A percentile compares a stretch with the other conserved stretches of the same genome.
phyloP scores from a whole-genome alignment of 176 grass and related monocot species.

The Triticum monococcum region DNA sequence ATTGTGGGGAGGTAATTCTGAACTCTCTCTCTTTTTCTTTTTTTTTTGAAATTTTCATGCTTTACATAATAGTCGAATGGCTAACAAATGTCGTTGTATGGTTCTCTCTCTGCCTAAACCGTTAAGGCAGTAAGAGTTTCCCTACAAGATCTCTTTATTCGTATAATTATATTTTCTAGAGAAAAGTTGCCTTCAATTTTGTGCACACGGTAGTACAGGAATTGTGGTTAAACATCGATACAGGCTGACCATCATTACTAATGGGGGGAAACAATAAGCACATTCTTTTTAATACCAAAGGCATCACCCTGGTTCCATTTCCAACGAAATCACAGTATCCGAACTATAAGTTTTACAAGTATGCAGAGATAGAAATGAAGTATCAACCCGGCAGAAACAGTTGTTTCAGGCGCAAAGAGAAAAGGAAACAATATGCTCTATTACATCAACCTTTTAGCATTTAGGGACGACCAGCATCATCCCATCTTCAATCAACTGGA shows the following conservation, averaged over 20 bases:
- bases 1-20: constrained; percentile 80
- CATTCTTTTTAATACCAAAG: background rate
- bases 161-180: background rate
- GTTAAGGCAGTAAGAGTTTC: background rate
- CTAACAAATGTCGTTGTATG: constrained; percentile 28
- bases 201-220: background rate
- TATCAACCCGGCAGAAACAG: background rate
- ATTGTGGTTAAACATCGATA: background rate
- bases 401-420: background rate
- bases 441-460: background rate
- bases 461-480: background rate
- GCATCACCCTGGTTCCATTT: background rate
- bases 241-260: background rate
- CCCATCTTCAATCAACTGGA: background rate
- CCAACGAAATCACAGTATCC: background rate
- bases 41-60: constrained; percentile 17
- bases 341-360: background rate
- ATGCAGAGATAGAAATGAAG: background rate
- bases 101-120: constrained; percentile 1
- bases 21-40: background rate
- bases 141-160: background rate
- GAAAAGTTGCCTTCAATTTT: background rate
- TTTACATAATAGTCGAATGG: constrained; percentile 15
- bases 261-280: background rate
- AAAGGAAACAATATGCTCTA: background rate